A percentile compares a stretch with the other conserved stretches of the same genome.
These are phyloP conservation scores for Warburgia ugandensis DNA, from an alignment of 164 flowering plant species.

Conservation along the genomic window DNA sequence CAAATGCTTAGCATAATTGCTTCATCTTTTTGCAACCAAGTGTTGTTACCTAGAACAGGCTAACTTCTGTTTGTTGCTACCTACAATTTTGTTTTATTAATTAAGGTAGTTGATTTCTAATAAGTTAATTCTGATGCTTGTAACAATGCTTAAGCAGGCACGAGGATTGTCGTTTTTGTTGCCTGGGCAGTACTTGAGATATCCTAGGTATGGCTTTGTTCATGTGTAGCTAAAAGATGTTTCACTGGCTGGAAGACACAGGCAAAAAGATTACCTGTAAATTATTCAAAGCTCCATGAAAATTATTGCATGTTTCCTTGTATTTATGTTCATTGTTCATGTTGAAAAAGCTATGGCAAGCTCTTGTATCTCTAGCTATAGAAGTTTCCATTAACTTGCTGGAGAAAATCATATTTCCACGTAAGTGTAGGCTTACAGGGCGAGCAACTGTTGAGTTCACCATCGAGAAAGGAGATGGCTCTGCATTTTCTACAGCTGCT, in stretches of 20 bases:
- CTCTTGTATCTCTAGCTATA: background rate
- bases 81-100: background rate
- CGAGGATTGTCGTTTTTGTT: conserved; percentile 91
- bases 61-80: background rate
- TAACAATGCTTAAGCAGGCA: conserved; percentile 53
- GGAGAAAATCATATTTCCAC: background rate
- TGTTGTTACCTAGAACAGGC: too few relatives aligned
- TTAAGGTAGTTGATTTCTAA: background rate
- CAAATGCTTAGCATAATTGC: background rate
- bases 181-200: conserved; percentile 68
- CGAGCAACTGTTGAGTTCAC: conserved; percentile 77
- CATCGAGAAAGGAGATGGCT: conserved; percentile 77
- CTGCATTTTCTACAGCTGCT: conserved; percentile 65
- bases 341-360: background rate
- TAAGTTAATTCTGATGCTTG: background rate
- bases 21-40: background rate
- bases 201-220: conserved; percentile 54
- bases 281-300: background rate
- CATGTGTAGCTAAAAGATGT: background rate
- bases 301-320: too few relatives aligned
- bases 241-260: too few relatives aligned
- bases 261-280: too few relatives aligned
- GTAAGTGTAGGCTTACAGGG: conserved; percentile 62
- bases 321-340: background rate
- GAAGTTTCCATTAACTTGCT: background rate